Evolutionary conservation across 1,139 yeast genomes (phyloP).

Genomic region (Suhomyces coccinellae): DNA sequence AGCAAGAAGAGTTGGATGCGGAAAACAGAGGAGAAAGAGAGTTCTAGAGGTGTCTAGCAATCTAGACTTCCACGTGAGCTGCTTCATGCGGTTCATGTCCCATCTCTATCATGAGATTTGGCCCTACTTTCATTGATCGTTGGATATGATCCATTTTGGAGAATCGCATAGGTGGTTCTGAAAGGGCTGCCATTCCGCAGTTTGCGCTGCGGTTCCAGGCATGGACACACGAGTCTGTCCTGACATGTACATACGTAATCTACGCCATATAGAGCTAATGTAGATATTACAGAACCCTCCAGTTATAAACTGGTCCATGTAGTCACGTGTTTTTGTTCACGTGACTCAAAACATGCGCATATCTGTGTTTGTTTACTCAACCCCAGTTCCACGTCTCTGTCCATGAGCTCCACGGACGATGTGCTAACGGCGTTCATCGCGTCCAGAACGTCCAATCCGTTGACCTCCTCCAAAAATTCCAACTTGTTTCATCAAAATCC

Average conservation of each 20-base stretch:
- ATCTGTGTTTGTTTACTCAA: slow-evolving; percentile 12
- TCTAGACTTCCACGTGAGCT: neutral
- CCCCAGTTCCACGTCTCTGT: neutral
- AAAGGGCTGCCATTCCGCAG: too few relatives aligned
- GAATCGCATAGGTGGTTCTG: too few relatives aligned
- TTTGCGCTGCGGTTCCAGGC: too few relatives aligned
- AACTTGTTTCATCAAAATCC: slow-evolving; percentile 12
- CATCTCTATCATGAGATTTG: neutral
- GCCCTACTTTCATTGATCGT: neutral
- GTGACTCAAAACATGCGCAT: slow-evolving; percentile 3
- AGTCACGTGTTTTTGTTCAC: neutral
- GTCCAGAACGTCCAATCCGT: slow-evolving; percentile 10
- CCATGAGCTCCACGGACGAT: slow-evolving; percentile 6
- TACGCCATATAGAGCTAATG: neutral
- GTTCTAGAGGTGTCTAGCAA: slow-evolving; percentile 10
- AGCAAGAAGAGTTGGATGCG: slow-evolving; percentile 23
- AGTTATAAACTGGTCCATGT: neutral
- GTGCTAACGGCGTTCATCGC: slow-evolving; percentile 10
- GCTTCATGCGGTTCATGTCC: neutral
- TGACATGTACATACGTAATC: slow-evolving; percentile 2
- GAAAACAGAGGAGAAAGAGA: slow-evolving; percentile 24
- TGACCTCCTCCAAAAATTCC: slow-evolving; percentile 13
- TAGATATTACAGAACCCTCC: too few relatives aligned
- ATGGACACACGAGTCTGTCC: neutral
- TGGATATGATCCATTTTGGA: neutral